A percentile compares a stretch with the other conserved stretches of the same genome.
These are phyloP conservation scores for Leishmania gerbilli DNA, from an alignment of 208 protist genomes.

Conservation along the genomic window DNA sequence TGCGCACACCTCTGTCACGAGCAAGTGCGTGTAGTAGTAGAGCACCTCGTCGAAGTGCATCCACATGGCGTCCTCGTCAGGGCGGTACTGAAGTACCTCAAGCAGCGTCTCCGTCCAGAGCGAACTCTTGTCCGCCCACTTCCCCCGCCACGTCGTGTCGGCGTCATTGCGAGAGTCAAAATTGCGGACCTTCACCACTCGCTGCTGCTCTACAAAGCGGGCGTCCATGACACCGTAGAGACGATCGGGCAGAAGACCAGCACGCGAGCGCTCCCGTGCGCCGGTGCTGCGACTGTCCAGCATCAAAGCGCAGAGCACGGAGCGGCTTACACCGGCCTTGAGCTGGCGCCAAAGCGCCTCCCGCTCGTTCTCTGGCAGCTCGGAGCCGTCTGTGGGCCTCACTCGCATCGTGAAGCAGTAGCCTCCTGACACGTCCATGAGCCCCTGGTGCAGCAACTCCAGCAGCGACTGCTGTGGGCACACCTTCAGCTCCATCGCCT, in stretches of 20 bases:
- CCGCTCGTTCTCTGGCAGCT: slow-evolving; percentile 41
- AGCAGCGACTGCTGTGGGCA: slow-evolving; percentile 52
- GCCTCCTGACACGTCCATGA: slow-evolving; percentile 80
- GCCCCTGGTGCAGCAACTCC: slow-evolving; percentile 57
- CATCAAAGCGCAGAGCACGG: slow-evolving; percentile 53
- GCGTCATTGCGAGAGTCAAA: slow-evolving; percentile 32
- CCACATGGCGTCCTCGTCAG: slow-evolving; percentile 47
- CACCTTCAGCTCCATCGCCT: slow-evolving; percentile 76
- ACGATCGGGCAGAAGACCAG: slow-evolving; percentile 71
- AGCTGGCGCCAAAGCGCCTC: slow-evolving; percentile 64
- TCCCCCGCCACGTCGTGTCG: slow-evolving; percentile 56
- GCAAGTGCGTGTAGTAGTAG: slow-evolving; percentile 85
- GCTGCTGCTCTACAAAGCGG: slow-evolving; percentile 70
- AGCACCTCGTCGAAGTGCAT: slow-evolving; percentile 82
- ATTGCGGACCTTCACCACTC: slow-evolving; percentile 81
- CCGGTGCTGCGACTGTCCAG: slow-evolving; percentile 42
- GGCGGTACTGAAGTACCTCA: slow-evolving; percentile 20
- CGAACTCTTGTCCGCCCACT: slow-evolving; percentile 56
- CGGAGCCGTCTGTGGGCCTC: slow-evolving; percentile 15
- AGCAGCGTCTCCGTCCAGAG: slow-evolving; percentile 54
- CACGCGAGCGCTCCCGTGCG: slow-evolving; percentile 45
- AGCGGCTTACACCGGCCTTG: slow-evolving; percentile 43
- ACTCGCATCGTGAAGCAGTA: slow-evolving; percentile 39
- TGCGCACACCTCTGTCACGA: slow-evolving; percentile 52
- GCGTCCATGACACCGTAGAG: slow-evolving; percentile 83